These are phyloP conservation scores for Dimocarpus longan DNA, from an alignment of 345 rosid genomes.

Conservation along the genomic window DNA sequence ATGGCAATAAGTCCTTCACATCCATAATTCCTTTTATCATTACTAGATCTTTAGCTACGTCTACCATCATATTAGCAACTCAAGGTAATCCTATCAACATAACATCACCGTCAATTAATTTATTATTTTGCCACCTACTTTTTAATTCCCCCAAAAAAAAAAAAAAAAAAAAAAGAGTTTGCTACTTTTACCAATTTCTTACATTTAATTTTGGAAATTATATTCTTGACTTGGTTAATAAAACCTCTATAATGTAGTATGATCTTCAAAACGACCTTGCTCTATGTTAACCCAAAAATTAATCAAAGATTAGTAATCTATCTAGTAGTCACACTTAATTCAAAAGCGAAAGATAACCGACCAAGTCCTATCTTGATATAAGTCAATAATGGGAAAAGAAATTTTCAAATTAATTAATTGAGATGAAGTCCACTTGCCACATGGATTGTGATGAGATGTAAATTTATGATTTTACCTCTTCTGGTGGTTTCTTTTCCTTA, in stretches of 20 bases:
- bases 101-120: slow-evolving; percentile 10
- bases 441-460: not conserved
- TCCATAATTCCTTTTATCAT: slow-evolving; percentile 46
- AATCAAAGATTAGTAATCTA: not conserved
- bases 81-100: slow-evolving; percentile 29
- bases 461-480: slow-evolving; percentile 37
- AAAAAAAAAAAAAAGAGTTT: too few species aligned
- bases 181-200: not conserved
- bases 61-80: slow-evolving; percentile 31
- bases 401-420: not conserved
- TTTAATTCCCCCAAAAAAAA: too few species aligned
- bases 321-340: not conserved
- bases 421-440: not conserved
- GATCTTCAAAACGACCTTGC: slow-evolving; percentile 59
- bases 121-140: not conserved
- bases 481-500: slow-evolving; percentile 39
- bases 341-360: not conserved
- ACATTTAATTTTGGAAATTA: slow-evolving; percentile 53
- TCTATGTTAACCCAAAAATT: slow-evolving; percentile 35
- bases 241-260: slow-evolving; percentile 69
- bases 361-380: not conserved
- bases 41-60: slow-evolving; percentile 39
- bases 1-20: slow-evolving; percentile 31
- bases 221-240: slow-evolving; percentile 49
- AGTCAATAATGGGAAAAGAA: not conserved